Conservation (phyloP, 2,329 filamentous ascomycete genomes). For the Fusarium ambrosium region DNA sequence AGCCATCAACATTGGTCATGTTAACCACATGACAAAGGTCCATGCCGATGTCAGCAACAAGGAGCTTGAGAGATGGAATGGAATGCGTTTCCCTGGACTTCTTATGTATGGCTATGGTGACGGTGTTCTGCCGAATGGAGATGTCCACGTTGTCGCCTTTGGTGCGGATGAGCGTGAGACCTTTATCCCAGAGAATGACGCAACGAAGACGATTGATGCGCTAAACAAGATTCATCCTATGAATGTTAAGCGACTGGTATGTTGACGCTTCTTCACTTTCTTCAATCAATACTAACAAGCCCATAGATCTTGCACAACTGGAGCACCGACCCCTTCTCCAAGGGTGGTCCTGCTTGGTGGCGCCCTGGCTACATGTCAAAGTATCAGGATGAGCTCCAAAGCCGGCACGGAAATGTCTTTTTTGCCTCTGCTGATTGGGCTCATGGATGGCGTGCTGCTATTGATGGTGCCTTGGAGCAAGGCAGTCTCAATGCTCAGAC, state of each 20-base stretch:
- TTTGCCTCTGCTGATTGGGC: conserved; percentile 48
- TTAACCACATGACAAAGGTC: conserved; percentile 41
- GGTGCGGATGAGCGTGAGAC: conserved; percentile 19
- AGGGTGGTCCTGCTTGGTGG: conserved; percentile 39
- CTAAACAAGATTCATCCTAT: conserved; percentile 31
- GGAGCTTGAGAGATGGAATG: conserved; percentile 34
- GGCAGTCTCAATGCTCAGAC: conserved; percentile 20
- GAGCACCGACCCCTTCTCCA: conserved; percentile 43
- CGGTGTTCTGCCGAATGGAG: conserved; percentile 19
- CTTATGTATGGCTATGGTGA: conserved; percentile 34
- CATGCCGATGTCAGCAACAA: conserved; percentile 33
- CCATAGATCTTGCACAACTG: conserved; percentile 41
- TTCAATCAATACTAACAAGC: background rate
- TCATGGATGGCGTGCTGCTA: conserved; percentile 46
- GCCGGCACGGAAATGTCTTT: conserved; percentile 43
- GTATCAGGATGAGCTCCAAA: conserved; percentile 45
- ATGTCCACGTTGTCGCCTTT: conserved; percentile 24
- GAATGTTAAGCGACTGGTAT: conserved; percentile 25
- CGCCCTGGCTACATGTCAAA: conserved; percentile 42
- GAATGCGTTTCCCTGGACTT: conserved; percentile 27
- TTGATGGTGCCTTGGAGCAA: conserved; percentile 48
- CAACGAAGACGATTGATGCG: conserved; percentile 18
- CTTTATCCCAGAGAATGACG: conserved; percentile 23
- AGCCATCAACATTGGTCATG: conserved; percentile 22
- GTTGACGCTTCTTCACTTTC: background rate